A percentile compares a stretch with the other conserved stretches of the same genome.
Evolutionary conservation across 805 yeast genomes (phyloP).

Genomic region (Candida quercuum): DNA sequence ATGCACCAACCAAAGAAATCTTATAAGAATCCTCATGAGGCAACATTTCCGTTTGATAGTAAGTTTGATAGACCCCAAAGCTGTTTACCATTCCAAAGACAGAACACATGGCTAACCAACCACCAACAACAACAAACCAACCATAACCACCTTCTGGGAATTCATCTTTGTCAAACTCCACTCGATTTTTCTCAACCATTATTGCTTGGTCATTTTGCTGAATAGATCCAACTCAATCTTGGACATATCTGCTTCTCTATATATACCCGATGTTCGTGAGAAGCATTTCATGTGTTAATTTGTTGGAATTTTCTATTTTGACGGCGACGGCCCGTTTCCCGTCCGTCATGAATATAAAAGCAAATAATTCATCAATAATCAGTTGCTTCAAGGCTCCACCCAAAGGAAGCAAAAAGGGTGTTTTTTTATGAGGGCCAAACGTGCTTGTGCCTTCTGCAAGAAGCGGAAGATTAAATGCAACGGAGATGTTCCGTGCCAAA

Average conservation of each 20-base stretch:
- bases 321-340: no score
- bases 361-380: no score
- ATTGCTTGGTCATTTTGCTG: no score
- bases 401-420: no score
- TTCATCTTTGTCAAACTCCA: neutral
- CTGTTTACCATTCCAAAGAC: constrained; percentile 33
- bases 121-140: constrained; percentile 12
- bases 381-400: neutral
- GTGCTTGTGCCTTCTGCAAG: constrained; percentile 54
- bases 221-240: no score
- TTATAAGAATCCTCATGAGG: constrained; percentile 9
- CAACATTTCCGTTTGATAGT: constrained; percentile 5
- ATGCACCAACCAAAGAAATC: constrained; percentile 31
- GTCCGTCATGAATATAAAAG: no score
- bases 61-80: constrained; percentile 34
- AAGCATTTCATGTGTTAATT: no score
- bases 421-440: constrained; percentile 39
- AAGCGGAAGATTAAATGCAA: constrained; percentile 53
- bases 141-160: neutral
- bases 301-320: no score
- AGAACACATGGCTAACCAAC: constrained; percentile 25
- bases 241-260: no score
- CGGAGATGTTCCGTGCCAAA: constrained; percentile 45
- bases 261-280: no score
- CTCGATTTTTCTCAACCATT: neutral